phyloP scores from a whole-genome alignment of 306 rosid species.

The Quercus dentata region DNA sequence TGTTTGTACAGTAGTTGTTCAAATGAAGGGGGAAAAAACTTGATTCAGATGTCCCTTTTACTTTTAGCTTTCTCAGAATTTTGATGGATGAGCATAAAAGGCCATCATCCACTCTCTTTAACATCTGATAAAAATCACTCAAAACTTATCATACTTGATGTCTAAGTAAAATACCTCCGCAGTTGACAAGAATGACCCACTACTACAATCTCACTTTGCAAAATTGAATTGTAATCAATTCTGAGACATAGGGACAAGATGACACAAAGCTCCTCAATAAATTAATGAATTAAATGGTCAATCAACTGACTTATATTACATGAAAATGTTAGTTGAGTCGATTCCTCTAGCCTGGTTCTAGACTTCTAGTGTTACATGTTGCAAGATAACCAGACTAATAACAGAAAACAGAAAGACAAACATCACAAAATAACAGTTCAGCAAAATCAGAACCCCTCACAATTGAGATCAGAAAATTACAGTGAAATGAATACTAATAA shows the following conservation, averaged over 20 bases:
- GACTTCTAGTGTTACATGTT: background rate
- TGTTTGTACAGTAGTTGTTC: background rate
- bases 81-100: background rate
- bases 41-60: background rate
- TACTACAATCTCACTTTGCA: too few species aligned
- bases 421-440: background rate
- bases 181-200: too few species aligned
- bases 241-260: too few species aligned
- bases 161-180: too few species aligned
- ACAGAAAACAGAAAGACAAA: background rate
- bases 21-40: background rate
- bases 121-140: background rate
- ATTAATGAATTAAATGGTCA: too few species aligned
- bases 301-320: too few species aligned
- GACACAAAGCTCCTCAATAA: too few species aligned
- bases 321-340: too few species aligned
- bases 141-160: background rate
- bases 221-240: too few species aligned
- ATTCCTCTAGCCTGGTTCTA: background rate
- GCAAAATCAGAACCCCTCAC: too few species aligned
- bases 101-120: background rate
- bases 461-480: background rate
- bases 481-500: background rate
- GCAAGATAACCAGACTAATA: background rate
- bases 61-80: background rate